These are phyloP conservation scores for Ascosphaera apis DNA, from an alignment of 2,329 filamentous ascomycete genomes.

Conservation along the genomic window DNA sequence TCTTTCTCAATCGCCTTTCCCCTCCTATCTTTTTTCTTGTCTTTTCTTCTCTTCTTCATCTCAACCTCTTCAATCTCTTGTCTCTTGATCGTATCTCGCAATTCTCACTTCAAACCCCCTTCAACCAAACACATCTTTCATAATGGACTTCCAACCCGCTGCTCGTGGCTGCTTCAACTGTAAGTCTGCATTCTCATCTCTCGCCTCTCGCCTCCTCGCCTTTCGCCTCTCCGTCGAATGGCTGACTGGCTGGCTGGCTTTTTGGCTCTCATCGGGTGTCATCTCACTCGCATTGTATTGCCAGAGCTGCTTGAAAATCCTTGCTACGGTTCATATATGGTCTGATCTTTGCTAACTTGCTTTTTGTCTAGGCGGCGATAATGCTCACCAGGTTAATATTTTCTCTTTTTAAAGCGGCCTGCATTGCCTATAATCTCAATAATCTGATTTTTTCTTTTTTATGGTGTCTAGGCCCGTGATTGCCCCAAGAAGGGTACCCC, in stretches of 20 bases:
- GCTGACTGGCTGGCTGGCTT: too few relatives aligned
- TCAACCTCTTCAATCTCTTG: neutral
- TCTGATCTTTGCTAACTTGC: slow-evolving; percentile 7
- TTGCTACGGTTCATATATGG: neutral
- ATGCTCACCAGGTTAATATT: slow-evolving; percentile 46
- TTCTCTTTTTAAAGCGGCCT: slow-evolving; percentile 4
- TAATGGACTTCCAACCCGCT: slow-evolving; percentile 27
- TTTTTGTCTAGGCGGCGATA: slow-evolving; percentile 38
- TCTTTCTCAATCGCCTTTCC: too few relatives aligned
- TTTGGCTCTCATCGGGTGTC: too few relatives aligned
- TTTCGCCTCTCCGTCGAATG: too few relatives aligned
- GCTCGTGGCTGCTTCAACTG: slow-evolving; percentile 36
- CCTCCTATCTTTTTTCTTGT: neutral
- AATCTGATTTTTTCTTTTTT: slow-evolving; percentile 6
- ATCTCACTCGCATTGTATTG: too few relatives aligned
- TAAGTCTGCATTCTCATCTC: slow-evolving; percentile 16
- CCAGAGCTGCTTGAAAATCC: too few relatives aligned
- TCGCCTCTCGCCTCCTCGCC: slow-evolving; percentile 1
- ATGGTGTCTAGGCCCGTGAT: slow-evolving; percentile 43
- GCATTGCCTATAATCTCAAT: neutral
- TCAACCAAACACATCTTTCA: slow-evolving; percentile 4
- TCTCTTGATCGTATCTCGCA: neutral
- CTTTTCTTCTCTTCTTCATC: neutral
- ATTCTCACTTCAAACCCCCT: slow-evolving; percentile 2
- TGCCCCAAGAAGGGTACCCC: slow-evolving; percentile 66